Base-by-base conservation (phyloP, 2,329 filamentous ascomycete genomes). In the Verticillium alfalfae region DNA sequence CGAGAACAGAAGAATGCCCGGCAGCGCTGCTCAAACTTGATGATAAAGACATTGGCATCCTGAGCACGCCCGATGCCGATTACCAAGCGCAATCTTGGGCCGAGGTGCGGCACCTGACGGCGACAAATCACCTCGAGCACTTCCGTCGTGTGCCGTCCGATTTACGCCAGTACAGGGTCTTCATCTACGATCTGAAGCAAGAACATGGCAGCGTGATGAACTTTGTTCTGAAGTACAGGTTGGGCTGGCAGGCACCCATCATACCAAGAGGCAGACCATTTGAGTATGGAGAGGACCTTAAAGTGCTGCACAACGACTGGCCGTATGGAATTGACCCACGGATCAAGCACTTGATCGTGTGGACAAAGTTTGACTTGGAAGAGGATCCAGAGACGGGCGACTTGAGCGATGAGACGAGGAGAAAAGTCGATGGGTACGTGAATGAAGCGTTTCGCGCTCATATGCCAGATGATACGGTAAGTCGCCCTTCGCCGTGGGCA, bases 271-370 rank as follows among this genome's bases (percentile, higher is more conserved):
- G 54, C 26, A 36, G 18, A n/a, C 34, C 26, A 2, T 56, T 56
- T 36, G 59, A 73, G 71, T 55, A 57, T 55, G 58, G 56, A 60
- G 78, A 79, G 10, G 89, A 95, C 70, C 77, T 88, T 68, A 92
- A 87, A 73, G 88, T 96, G 57, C 74, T 97, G 49, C 86, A 84
- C 76, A 98, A 98, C 71, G 93, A 98, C 80, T 97, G 93, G 91
- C 94, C 94, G 0, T 98, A 97, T 70, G 93, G 92, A 0, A 81
- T 97, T 60, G 92, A 95, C 68, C 71, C 79, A 56, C 81, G 84
- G 59, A 93, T 97, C 66, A 84, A 91, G 16, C 94, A 97, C 72
- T 79, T 97, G 2, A 91, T 97, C 5, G 87, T 97, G 13, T 98
- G 94, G 94, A 95, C 91, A 57, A 97, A 97, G 75, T 97, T 96